Evolutionary conservation across 441 rosid genomes (phyloP), one percentile per base, ranked within the genome.

Genomic region (Syzygium syzygioides): DNA sequence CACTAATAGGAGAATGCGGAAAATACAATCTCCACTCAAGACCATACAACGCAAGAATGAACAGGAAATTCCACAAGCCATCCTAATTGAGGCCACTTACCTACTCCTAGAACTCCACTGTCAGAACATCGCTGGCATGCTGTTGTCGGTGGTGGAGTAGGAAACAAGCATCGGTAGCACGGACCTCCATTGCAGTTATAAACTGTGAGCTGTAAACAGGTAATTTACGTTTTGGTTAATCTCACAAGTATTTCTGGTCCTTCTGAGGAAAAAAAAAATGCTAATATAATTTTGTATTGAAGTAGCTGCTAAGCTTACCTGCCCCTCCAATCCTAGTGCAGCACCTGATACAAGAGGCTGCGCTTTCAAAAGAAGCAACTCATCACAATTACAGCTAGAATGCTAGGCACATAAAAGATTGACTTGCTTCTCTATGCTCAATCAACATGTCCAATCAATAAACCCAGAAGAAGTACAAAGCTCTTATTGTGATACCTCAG

Each of bases 341-440:
- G 99, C 99, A 55, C 99, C 99, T 3, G 99, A 98, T 59, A 97
- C 99, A 89, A 98, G 95, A 92, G 99, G 99, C 99, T 98, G 94
- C 92, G 92, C 54, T 68, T 55, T 79, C 85, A 86, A 86, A 87
- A 85, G 26, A 92, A 87, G 34, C 48, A 80, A 88, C 90, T 89
- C 90, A 66, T 50, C 45, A 30, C 45, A 41, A 79, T 84, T 52
- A 13, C 28, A 48, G 34, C 30, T 34, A 76, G 59, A 7, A 84
- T 25, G 3, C 52, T 30, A 12, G 84, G 56, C 26, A 25, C 55
- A 87, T 28, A 79, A 34, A 79, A 62, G 62, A 83, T 85, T 85
- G 37, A 85, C 84, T 45, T 34, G 85, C 52, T 48, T 79, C 50
- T 79, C 85, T 53, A 85, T 32, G 85, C 28, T 14, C 84, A 79